phyloP scores from a whole-genome alignment of 345 rosid genomes.

The Schrenkiella parvula region DNA sequence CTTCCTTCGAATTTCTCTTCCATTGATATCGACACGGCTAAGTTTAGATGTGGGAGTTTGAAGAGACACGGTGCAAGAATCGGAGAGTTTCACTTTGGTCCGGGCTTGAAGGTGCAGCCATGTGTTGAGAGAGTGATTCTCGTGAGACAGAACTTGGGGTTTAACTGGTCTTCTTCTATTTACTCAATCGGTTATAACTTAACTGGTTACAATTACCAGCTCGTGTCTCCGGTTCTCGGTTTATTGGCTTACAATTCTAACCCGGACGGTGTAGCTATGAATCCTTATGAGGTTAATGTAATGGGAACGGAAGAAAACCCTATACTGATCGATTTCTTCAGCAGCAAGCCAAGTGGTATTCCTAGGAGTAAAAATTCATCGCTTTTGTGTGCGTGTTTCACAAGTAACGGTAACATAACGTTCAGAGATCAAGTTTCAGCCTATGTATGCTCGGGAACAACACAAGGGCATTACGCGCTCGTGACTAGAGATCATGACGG shows the following conservation, averaged over 20 bases:
- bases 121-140: constrained; percentile 35
- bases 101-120: constrained; percentile 31
- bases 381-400: constrained; percentile 35
- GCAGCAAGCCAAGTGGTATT: neutral
- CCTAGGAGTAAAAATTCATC: constrained; percentile 17
- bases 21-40: constrained; percentile 40
- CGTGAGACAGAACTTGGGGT: constrained; percentile 34
- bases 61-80: constrained; percentile 31
- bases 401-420: constrained; percentile 30
- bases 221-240: constrained; percentile 35
- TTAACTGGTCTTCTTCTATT: constrained; percentile 34
- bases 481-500: neutral
- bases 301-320: constrained; percentile 21
- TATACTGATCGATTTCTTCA: constrained; percentile 29
- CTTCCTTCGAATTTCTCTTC: constrained; percentile 84
- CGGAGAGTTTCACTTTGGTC: constrained; percentile 32
- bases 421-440: constrained; percentile 31
- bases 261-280: constrained; percentile 35
- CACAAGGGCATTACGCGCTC: constrained; percentile 35
- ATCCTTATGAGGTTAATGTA: constrained; percentile 30
- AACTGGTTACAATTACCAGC: constrained; percentile 22
- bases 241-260: constrained; percentile 38
- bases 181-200: constrained; percentile 33
- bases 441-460: constrained; percentile 26
- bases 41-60: constrained; percentile 38